Conservation (phyloP, 371 early-diverging fungal genomes). For the Mucor plumbeus region DNA sequence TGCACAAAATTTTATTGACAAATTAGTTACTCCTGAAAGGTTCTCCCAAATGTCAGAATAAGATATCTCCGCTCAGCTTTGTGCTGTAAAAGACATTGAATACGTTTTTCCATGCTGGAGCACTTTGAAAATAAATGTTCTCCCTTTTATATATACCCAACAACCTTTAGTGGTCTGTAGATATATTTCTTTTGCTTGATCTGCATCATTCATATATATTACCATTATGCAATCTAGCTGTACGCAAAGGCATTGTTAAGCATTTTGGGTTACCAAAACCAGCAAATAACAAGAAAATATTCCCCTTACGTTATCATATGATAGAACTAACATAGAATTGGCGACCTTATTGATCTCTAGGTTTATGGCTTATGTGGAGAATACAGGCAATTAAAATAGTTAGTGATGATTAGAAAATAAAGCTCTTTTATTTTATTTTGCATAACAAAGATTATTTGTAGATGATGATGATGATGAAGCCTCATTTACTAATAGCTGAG, state of each 20-base stretch:
- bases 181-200: constrained; percentile 62
- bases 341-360: constrained; percentile 58
- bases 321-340: constrained; percentile 47
- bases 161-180: constrained; percentile 40
- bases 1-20: constrained; percentile 48
- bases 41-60: constrained; percentile 48
- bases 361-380: constrained; percentile 59
- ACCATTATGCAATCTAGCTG: constrained; percentile 57
- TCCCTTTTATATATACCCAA: too few species aligned
- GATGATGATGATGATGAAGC: not conserved
- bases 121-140: too few species aligned
- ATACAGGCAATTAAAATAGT: constrained; percentile 29
- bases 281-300: constrained; percentile 13
- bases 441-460: not conserved
- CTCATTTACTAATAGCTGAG: constrained; percentile 26
- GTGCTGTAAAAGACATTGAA: constrained; percentile 58
- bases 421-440: not conserved
- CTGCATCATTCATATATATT: constrained; percentile 61
- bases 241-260: constrained; percentile 54
- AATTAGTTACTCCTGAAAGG: constrained; percentile 35
- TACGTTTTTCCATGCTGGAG: constrained; percentile 35
- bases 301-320: constrained; percentile 51
- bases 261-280: constrained; percentile 32
- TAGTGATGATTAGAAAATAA: not conserved
- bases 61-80: constrained; percentile 46